These are phyloP conservation scores for Lactarius sp. DNA, from an alignment of 768 basidiomycete species.

Conservation along the genomic window DNA sequence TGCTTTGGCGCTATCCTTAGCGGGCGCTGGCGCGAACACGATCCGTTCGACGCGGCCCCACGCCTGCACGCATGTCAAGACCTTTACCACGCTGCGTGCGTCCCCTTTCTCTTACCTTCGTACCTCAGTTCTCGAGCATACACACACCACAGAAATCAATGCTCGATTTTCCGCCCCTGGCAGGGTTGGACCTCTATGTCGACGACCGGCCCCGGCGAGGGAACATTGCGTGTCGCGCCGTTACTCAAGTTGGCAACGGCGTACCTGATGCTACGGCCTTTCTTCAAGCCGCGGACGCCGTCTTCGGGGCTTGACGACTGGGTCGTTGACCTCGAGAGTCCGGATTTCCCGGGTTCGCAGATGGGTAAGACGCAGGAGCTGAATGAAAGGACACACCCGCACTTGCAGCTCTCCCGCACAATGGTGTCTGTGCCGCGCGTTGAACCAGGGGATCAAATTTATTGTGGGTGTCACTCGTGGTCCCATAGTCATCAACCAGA, in stretches of 20 bases:
- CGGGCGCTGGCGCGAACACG: constrained; percentile 60
- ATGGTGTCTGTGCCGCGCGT: constrained; percentile 73
- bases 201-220: constrained; percentile 57
- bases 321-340: constrained; percentile 29
- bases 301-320: constrained; percentile 34
- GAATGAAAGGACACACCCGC: constrained; percentile 57
- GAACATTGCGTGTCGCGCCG: constrained; percentile 66
- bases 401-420: constrained; percentile 54
- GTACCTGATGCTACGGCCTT: constrained; percentile 70
- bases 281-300: constrained; percentile 53
- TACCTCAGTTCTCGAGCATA: no score
- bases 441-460: constrained; percentile 70
- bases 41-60: constrained; percentile 58
- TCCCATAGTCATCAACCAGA: not conserved
- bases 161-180: constrained; percentile 43
- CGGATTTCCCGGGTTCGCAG: constrained; percentile 29
- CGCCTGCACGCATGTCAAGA: constrained; percentile 48
- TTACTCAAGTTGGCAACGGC: constrained; percentile 61
- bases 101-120: not conserved
- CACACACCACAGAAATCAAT: constrained; percentile 19
- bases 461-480: constrained; percentile 37
- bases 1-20: constrained; percentile 59
- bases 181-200: constrained; percentile 56
- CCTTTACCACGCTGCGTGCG: constrained; percentile 24
- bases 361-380: constrained; percentile 40